Conservation (phyloP, 2,329 filamentous ascomycete genomes). For the Annulohypoxylon truncatum region DNA sequence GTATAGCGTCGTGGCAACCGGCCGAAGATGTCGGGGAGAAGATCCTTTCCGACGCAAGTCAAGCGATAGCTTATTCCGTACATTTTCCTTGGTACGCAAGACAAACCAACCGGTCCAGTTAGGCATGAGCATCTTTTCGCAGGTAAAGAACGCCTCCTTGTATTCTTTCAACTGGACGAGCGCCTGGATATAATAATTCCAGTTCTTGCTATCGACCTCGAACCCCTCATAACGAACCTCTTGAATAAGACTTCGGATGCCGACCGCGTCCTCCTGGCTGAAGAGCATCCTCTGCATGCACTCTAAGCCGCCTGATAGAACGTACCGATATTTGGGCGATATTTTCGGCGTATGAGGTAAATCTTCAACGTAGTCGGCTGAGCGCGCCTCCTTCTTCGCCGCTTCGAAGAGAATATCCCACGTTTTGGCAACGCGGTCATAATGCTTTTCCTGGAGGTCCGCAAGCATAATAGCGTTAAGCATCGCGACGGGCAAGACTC, state of each 20-base stretch:
- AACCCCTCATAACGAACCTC: slow-evolving; percentile 76
- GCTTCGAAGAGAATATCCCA: slow-evolving; percentile 73
- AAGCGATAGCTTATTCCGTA: slow-evolving; percentile 50
- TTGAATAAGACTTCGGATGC: slow-evolving; percentile 63
- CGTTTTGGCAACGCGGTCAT: slow-evolving; percentile 70
- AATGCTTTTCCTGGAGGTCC: slow-evolving; percentile 67
- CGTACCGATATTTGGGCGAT: slow-evolving; percentile 63
- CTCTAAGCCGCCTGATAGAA: slow-evolving; percentile 62
- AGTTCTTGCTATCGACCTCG: slow-evolving; percentile 77
- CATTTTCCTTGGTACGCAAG: slow-evolving; percentile 46
- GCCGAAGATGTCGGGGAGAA: slow-evolving; percentile 54
- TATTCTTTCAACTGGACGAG: slow-evolving; percentile 71
- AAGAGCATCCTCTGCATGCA: slow-evolving; percentile 61
- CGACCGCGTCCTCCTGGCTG: slow-evolving; percentile 55
- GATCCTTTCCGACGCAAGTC: slow-evolving; percentile 55
- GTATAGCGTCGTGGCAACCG: slow-evolving; percentile 60
- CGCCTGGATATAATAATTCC: slow-evolving; percentile 80
- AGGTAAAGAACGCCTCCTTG: slow-evolving; percentile 76
- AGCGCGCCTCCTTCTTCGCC: slow-evolving; percentile 58
- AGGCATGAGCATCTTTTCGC: slow-evolving; percentile 82
- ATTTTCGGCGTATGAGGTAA: slow-evolving; percentile 54
- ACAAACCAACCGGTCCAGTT: slow-evolving; percentile 79
- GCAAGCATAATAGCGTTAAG: slow-evolving; percentile 75
- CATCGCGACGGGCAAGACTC: slow-evolving; percentile 64
- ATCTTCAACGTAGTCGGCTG: slow-evolving; percentile 44